Percentiles rank a stretch among this genome's conserved stretches.
Evolutionary conservation across 805 yeast genomes (phyloP).

Genomic region (Metschnikowia noctiluminum): DNA sequence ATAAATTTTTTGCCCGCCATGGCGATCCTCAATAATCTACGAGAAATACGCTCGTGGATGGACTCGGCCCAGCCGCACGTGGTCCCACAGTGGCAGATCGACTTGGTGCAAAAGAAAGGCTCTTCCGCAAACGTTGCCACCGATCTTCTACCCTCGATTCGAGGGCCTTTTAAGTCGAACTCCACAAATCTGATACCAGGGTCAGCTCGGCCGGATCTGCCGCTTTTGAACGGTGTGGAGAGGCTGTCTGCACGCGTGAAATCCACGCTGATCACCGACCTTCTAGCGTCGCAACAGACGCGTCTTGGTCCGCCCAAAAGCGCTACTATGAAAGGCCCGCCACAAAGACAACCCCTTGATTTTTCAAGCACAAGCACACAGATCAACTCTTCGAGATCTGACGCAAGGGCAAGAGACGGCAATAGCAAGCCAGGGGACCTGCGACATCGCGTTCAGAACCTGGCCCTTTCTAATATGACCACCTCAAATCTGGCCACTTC

Average conservation of each 20-base stretch:
- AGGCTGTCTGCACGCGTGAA: background rate
- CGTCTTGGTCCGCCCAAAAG: background rate
- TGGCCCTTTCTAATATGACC: too few species aligned
- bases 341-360: background rate
- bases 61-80: slow-evolving; percentile 12
- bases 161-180: slow-evolving; percentile 1
- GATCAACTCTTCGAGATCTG: background rate
- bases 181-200: background rate
- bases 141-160: background rate
- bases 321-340: background rate
- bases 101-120: slow-evolving; percentile 3
- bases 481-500: too few species aligned
- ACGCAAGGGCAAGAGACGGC: too few species aligned
- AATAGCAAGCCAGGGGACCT: too few species aligned
- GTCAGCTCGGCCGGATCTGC: background rate
- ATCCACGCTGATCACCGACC: background rate
- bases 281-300: background rate
- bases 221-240: background rate
- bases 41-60: slow-evolving; percentile 17
- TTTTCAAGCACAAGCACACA: background rate
- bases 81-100: slow-evolving; percentile 12
- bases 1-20: slow-evolving; percentile 6
- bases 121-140: background rate
- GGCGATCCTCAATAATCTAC: slow-evolving; percentile 19
- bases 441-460: too few species aligned